These are phyloP conservation scores for Bremia lactucae DNA, from an alignment of 352 stramenopile species.

Conservation along the genomic window DNA sequence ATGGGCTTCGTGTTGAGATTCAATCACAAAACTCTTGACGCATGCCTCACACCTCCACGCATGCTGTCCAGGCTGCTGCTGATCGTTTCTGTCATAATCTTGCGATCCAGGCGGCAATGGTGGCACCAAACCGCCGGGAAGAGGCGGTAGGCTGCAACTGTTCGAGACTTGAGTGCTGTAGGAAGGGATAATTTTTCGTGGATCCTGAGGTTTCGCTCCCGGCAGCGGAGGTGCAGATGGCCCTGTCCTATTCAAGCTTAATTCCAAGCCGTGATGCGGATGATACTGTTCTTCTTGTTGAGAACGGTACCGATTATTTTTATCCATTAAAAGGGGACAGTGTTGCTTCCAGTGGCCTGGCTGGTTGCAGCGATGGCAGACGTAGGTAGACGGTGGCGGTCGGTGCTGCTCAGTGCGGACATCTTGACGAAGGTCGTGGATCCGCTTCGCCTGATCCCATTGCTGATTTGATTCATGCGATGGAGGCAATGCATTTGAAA, in stretches of 20 bases:
- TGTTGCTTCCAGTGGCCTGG: conserved; percentile 77
- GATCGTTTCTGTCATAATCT: conserved; percentile 8
- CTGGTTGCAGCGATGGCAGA: conserved; percentile 67
- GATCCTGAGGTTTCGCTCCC: conserved; percentile 13
- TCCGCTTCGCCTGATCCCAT: conserved; percentile 20
- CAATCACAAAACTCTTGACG: conserved; percentile 58
- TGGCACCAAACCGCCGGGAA: conserved; percentile 11
- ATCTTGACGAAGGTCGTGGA: conserved; percentile 17
- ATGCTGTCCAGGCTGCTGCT: conserved; percentile 8
- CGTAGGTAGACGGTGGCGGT: conserved; percentile 46
- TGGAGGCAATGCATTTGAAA: conserved; percentile 4
- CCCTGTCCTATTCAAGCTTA: conserved; percentile 8
- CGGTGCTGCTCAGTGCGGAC: conserved; percentile 17
- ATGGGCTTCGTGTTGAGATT: conserved; percentile 63
- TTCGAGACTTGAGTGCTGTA: not conserved
- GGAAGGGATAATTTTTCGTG: conserved; percentile 8
- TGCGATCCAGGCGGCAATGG: conserved; percentile 12
- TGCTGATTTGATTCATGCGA: conserved; percentile 3
- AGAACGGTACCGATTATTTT: conserved; percentile 6
- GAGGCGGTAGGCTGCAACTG: conserved; percentile 3
- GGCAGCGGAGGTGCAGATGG: not conserved
- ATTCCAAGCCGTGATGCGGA: conserved; percentile 2
- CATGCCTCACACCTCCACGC: conserved; percentile 55
- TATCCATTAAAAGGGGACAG: conserved; percentile 33
- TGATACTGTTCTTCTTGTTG: conserved; percentile 5